A percentile compares a stretch with the other conserved stretches of the same genome.
phyloP scores from a whole-genome alignment of 345 rosid genomes.

The Eucalyptus regnans region DNA sequence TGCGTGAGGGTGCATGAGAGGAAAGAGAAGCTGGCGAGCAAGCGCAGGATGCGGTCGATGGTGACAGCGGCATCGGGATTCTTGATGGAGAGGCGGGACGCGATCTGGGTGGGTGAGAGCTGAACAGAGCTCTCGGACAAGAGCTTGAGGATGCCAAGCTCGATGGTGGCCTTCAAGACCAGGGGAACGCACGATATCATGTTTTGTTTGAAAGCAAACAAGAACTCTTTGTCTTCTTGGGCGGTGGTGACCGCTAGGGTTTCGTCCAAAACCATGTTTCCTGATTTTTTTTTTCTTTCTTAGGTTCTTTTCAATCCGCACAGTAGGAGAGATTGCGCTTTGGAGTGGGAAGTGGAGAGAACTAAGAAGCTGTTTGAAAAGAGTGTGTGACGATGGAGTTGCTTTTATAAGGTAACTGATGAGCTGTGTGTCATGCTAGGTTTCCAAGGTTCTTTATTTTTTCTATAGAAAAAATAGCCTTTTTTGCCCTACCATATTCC shows the following conservation, averaged over 20 bases:
- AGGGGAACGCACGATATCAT: slow-evolving; percentile 12
- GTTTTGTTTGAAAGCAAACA: slow-evolving; percentile 14
- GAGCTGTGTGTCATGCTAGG: not conserved
- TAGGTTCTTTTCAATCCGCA: not conserved
- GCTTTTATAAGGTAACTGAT: not conserved
- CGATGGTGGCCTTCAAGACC: slow-evolving; percentile 27
- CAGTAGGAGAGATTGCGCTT: not conserved
- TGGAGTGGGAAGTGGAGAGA: not conserved
- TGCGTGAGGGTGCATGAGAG: not conserved
- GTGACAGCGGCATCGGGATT: slow-evolving; percentile 19
- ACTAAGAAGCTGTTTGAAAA: not conserved
- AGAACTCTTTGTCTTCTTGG: slow-evolving; percentile 6
- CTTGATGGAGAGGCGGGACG: slow-evolving; percentile 13
- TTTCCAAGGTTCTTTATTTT: not conserved
- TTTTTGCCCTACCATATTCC: not conserved
- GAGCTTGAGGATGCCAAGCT: slow-evolving; percentile 30
- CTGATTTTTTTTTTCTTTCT: no score
- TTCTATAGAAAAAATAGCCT: not conserved
- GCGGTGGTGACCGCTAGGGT: not conserved
- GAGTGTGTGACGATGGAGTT: not conserved
- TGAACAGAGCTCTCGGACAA: not conserved
- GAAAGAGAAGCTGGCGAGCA: slow-evolving; percentile 30
- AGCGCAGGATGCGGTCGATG: slow-evolving; percentile 35
- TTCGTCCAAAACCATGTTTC: not conserved
- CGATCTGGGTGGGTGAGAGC: slow-evolving; percentile 27